phyloP scores from a whole-genome alignment of 495 filamentous ascomycete genomes.

The Penicillium cataractarum region DNA sequence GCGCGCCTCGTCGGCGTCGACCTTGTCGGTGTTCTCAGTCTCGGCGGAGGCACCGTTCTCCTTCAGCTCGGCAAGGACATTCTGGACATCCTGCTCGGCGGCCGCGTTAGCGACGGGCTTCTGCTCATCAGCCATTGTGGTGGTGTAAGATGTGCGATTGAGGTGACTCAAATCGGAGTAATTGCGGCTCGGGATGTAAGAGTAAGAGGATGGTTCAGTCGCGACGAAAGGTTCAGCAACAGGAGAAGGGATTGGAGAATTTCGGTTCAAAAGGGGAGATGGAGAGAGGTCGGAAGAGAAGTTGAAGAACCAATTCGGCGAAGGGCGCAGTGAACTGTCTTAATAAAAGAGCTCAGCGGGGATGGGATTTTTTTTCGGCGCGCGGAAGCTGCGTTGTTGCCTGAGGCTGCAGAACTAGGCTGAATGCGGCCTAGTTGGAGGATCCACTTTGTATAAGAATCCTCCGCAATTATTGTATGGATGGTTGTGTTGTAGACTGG shows the following conservation, averaged over 20 bases:
- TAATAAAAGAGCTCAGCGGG: constrained; percentile 31
- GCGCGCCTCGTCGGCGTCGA: constrained; percentile 46
- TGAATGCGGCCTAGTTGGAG: constrained; percentile 5
- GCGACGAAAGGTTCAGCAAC: not conserved
- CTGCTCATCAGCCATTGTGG: constrained; percentile 47
- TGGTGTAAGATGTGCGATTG: constrained; percentile 4
- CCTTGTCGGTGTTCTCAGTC: constrained; percentile 34
- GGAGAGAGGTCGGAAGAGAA: not conserved
- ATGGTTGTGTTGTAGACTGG: not conserved
- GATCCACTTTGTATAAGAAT: constrained; percentile 1
- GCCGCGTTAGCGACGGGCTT: constrained; percentile 45
- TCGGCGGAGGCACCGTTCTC: constrained; percentile 26
- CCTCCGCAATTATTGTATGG: not conserved
- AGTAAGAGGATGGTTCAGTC: not conserved
- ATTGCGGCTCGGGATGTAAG: constrained; percentile 7
- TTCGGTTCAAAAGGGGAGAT: not conserved
- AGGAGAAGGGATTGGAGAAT: not conserved
- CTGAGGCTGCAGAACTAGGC: constrained; percentile 31
- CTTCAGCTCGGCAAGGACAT: constrained; percentile 52
- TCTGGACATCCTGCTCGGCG: constrained; percentile 52
- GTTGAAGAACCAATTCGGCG: not conserved
- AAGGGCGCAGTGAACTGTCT: constrained; percentile 4
- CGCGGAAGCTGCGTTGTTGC: constrained; percentile 34
- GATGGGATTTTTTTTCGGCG: constrained; percentile 37
- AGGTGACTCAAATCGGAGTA: constrained; percentile 10